Evolutionary conservation across 2,329 filamentous ascomycete species (phyloP), one percentile per base, ranked within the genome.

Genomic region (Paradendryphiella salina): DNA sequence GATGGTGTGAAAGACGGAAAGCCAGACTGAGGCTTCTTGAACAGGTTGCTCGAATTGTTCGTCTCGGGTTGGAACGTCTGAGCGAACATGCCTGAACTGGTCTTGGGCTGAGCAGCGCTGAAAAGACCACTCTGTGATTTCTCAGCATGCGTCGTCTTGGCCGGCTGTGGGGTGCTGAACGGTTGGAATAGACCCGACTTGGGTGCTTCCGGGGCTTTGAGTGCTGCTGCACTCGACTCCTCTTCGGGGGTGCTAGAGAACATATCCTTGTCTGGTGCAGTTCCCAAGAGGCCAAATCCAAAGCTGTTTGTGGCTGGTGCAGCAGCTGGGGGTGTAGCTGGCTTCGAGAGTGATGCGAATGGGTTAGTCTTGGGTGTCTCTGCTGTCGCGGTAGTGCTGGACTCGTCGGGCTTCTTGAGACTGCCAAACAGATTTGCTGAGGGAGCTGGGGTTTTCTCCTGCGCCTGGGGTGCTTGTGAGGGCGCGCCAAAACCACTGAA

Each of bases 141-240:
- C 9, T 60, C 59, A 8, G 38, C 36, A n/a, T 60, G 52, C 9
- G 43, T 21, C 1, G 50, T 57, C 50, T 62, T 64, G 9, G 55
- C 49, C 4, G 60, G 59, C 40, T 65, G 63, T 32, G 63, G 59
- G 34, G 61, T 65, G 43, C 54, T 63, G 36, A 65, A 65, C 5
- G 57, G 57, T 26, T 59, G 54, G 50, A 64, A 65, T 7, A 63
- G 5, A 44, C 46, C 59, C 1, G 56, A 44, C 34, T 60, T 61
- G 10, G 53, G 44, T 14, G 55, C 56, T 6, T 57, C 57, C 4
- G 53, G 50, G 11, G 59, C 55, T 32, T 61, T 46, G 32, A 50
- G 46, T 31, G 54, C 52, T 13, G 43, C 36, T 3, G 43, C 33
- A 32, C 33, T 28, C 1, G 38, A 31, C 31, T 37, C 39, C 41